A percentile compares a stretch with the other conserved stretches of the same genome.
phyloP scores from a whole-genome alignment of 1,284 basidiomycete species.

The Cutaneotrichosporon sp. region DNA sequence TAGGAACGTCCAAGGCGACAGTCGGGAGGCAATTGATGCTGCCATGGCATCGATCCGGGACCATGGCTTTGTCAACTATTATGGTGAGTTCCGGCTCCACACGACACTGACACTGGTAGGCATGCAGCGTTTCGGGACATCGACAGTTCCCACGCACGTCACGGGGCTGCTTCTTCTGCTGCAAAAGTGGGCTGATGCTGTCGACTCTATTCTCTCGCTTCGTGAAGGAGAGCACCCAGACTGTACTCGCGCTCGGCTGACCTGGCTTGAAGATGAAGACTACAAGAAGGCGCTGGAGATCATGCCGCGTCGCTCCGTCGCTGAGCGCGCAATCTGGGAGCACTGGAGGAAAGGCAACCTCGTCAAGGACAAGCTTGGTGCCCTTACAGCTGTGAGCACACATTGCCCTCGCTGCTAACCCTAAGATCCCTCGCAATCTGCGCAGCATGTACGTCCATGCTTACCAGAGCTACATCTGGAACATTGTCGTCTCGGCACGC shows the following conservation, averaged over 20 bases:
- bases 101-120: slow-evolving; percentile 56
- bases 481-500: slow-evolving; percentile 88
- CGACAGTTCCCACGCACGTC: slow-evolving; percentile 88
- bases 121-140: slow-evolving; percentile 98
- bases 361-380: slow-evolving; percentile 79
- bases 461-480: slow-evolving; percentile 99
- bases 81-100: slow-evolving; percentile 60
- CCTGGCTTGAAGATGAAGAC: slow-evolving; percentile 77
- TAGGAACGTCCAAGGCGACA: slow-evolving; percentile 79
- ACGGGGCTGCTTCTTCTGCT: slow-evolving; percentile 87
- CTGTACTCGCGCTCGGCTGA: slow-evolving; percentile 70
- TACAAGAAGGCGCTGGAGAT: slow-evolving; percentile 71
- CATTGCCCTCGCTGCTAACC: neutral
- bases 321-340: slow-evolving; percentile 88
- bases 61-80: slow-evolving; percentile 96
- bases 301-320: slow-evolving; percentile 85
- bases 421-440: slow-evolving; percentile 88
- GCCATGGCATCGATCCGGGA: slow-evolving; percentile 78
- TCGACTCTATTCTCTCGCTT: slow-evolving; percentile 74
- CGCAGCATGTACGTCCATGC: slow-evolving; percentile 97
- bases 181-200: slow-evolving; percentile 83
- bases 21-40: slow-evolving; percentile 67
- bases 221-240: slow-evolving; percentile 89
- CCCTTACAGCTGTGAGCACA: slow-evolving; percentile 70
- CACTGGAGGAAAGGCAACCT: slow-evolving; percentile 80